Conservation (phyloP, 495 filamentous ascomycete genomes). For the Talaromyces trachyspermus region DNA sequence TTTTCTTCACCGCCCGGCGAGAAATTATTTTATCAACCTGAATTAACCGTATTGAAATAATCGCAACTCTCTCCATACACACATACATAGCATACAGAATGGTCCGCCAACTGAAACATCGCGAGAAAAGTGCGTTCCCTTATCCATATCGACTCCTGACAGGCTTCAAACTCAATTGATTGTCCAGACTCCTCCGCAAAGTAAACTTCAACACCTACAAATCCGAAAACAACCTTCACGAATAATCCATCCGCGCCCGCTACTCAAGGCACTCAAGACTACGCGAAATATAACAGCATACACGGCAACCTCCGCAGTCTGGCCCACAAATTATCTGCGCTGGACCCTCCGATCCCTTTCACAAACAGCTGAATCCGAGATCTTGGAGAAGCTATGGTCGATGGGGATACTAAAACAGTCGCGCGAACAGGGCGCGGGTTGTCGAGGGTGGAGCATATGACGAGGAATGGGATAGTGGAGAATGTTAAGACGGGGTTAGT, state of each 20-base stretch:
- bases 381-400: constrained; percentile 82
- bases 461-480: constrained; percentile 80
- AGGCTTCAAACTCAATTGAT: not conserved
- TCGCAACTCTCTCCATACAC: no score
- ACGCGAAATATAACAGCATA: constrained; percentile 80
- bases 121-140: constrained; percentile 60
- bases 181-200: constrained; percentile 65
- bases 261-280: constrained; percentile 83
- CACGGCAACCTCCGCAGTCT: constrained; percentile 80
- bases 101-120: constrained; percentile 88
- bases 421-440: constrained; percentile 51
- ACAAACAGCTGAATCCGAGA: constrained; percentile 72
- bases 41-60: no score
- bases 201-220: constrained; percentile 94
- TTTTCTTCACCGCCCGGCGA: constrained; percentile 1
- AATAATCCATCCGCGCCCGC: constrained; percentile 67
- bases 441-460: constrained; percentile 84
- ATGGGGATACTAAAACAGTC: constrained; percentile 76
- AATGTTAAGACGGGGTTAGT: constrained; percentile 60
- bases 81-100: constrained; percentile 40
- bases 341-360: constrained; percentile 69
- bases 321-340: constrained; percentile 73
- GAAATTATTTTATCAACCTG: constrained; percentile 6
- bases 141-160: not conserved
- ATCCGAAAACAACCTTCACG: constrained; percentile 77